These are phyloP conservation scores for Saccharomycopsis guyanensis DNA, from an alignment of 805 yeast species.

Conservation along the genomic window DNA sequence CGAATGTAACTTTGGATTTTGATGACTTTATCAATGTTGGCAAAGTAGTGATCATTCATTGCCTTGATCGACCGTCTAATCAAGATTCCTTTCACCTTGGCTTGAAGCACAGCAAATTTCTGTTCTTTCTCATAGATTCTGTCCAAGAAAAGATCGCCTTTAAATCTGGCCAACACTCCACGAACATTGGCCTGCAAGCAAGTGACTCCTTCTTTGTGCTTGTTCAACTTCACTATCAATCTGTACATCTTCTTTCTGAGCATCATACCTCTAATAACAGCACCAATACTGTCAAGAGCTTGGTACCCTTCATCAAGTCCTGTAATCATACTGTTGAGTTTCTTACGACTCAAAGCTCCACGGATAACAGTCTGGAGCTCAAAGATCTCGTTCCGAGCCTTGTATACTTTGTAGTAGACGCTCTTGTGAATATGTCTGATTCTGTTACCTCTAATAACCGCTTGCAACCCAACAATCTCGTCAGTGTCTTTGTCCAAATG, in stretches of 20 bases:
- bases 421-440: conserved; percentile 22
- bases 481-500: conserved; percentile 5
- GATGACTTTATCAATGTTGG: conserved; percentile 52
- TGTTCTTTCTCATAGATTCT: conserved; percentile 40
- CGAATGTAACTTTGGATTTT: conserved; percentile 69
- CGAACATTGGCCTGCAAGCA: conserved; percentile 51
- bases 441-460: conserved; percentile 30
- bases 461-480: conserved; percentile 28
- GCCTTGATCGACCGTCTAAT: conserved; percentile 32
- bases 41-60: conserved; percentile 40
- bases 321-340: conserved; percentile 35
- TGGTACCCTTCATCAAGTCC: conserved; percentile 35
- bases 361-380: conserved; percentile 38
- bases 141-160: conserved; percentile 45
- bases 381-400: conserved; percentile 7
- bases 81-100: conserved; percentile 41
- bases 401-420: conserved; percentile 7
- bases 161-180: conserved; percentile 56
- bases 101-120: conserved; percentile 42
- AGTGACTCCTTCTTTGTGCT: conserved; percentile 28
- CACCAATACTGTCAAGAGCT: conserved; percentile 32
- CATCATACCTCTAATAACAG: conserved; percentile 37
- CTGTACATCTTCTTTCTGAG: conserved; percentile 28
- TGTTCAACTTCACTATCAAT: conserved; percentile 22
- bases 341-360: conserved; percentile 38